Evolutionary conservation across 257 asterid species (phyloP).

Genomic region (Echites panduratus): DNA sequence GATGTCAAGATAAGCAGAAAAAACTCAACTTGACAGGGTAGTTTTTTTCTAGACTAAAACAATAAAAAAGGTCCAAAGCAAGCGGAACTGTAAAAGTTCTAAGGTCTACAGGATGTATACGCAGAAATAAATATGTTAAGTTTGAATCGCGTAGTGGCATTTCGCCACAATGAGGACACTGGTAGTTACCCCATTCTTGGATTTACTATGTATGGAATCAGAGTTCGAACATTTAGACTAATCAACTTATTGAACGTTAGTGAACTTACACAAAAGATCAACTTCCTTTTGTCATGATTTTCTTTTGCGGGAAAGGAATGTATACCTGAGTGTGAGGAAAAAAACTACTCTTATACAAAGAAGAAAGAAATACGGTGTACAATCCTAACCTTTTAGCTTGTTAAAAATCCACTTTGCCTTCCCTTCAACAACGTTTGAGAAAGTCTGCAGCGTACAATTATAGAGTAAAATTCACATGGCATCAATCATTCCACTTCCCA

Average conservation of each 20-base stretch:
- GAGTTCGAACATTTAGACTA: neutral
- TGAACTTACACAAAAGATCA: neutral
- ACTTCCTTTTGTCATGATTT: neutral
- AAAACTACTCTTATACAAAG: neutral
- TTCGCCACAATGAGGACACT: no score
- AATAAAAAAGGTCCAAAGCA: no score
- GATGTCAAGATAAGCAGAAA: no score
- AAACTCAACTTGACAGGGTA: no score
- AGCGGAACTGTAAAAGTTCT: no score
- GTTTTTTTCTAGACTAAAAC: no score
- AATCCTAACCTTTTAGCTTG: slow-evolving; percentile 77
- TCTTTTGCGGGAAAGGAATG: neutral
- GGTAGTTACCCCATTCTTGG: no score
- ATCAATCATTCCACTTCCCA: neutral
- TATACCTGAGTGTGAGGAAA: no score
- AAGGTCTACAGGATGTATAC: no score
- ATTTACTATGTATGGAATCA: no score
- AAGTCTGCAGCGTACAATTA: slow-evolving; percentile 41
- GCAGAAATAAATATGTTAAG: no score
- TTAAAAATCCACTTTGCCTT: slow-evolving; percentile 92
- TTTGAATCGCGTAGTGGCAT: neutral
- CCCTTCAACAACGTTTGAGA: slow-evolving; percentile 78
- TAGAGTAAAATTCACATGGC: neutral
- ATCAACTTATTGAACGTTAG: no score
- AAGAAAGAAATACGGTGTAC: neutral